Percentiles rank a stretch among this genome's conserved stretches.
These are phyloP conservation scores for Ustilago crameri DNA, from an alignment of 1,284 basidiomycete genomes.

Conservation along the genomic window DNA sequence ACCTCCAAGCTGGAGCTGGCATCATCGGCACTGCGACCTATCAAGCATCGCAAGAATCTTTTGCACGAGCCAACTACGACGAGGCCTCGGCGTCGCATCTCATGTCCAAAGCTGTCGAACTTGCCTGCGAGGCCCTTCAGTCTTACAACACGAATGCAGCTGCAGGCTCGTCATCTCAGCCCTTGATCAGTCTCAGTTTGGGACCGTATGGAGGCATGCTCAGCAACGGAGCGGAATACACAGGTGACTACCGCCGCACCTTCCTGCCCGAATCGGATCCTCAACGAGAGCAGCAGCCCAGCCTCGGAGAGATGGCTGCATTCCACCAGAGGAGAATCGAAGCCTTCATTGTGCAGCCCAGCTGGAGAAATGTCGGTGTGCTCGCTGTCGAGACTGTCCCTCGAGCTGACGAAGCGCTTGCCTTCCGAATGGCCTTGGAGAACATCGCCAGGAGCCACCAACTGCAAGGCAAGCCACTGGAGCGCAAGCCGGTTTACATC, in stretches of 20 bases:
- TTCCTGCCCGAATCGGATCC: conserved; percentile 35
- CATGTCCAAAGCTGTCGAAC: conserved; percentile 50
- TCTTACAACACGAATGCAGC: conserved; percentile 9
- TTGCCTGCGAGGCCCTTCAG: conserved; percentile 48
- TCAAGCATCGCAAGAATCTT: conserved; percentile 55
- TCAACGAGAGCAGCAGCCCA: conserved; percentile 30
- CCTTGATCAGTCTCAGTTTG: conserved; percentile 51
- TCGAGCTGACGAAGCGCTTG: conserved; percentile 56
- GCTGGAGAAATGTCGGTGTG: conserved; percentile 52
- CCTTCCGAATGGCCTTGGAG: conserved; percentile 50
- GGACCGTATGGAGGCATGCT: conserved; percentile 60
- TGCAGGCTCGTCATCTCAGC: conserved; percentile 7
- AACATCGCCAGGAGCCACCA: conserved; percentile 24
- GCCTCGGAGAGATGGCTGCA: conserved; percentile 37
- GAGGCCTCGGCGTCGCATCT: conserved; percentile 36
- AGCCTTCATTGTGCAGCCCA: conserved; percentile 29
- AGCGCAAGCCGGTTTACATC: conserved; percentile 53
- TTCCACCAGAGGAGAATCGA: conserved; percentile 55
- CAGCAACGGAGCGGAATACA: conserved; percentile 60
- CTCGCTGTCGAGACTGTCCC: conserved; percentile 61
- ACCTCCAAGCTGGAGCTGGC: conserved; percentile 55
- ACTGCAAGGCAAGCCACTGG: conserved; percentile 19
- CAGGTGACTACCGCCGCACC: conserved; percentile 52
- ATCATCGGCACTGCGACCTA: conserved; percentile 60
- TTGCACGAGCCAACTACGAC: conserved; percentile 42